Percentiles rank a stretch among this genome's conserved stretches.
Evolutionary conservation across 2,329 filamentous ascomycete genomes (phyloP).

Genomic region (Aschersonia sp.): DNA sequence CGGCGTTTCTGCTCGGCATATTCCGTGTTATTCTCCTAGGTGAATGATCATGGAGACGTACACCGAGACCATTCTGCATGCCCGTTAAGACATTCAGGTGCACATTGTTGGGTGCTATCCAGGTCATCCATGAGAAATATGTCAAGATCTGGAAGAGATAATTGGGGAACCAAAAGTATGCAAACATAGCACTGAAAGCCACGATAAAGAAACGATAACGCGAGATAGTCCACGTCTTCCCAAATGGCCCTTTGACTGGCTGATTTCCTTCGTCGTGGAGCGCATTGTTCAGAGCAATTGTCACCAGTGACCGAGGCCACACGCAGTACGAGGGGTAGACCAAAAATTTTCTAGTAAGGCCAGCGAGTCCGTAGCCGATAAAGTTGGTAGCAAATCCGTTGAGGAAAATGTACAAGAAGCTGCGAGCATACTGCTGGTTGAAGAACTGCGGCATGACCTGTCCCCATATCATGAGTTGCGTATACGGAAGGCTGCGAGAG

Average conservation of each 20-base stretch:
- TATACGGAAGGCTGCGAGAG: conserved; percentile 30
- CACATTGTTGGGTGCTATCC: conserved; percentile 31
- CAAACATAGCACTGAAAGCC: conserved; percentile 30
- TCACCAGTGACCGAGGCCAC: conserved; percentile 38
- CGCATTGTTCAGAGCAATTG: conserved; percentile 32
- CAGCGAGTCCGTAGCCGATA: conserved; percentile 41
- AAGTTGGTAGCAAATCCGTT: conserved; percentile 36
- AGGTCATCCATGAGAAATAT: conserved; percentile 37
- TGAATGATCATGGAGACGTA: neutral
- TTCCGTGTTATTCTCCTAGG: neutral
- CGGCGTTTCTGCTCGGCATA: neutral
- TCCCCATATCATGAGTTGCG: conserved; percentile 33
- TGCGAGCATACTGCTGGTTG: conserved; percentile 32
- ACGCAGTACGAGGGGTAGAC: conserved; percentile 37
- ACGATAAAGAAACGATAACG: conserved; percentile 32
- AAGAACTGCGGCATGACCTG: conserved; percentile 34
- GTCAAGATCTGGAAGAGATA: conserved; percentile 33
- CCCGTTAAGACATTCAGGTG: conserved; percentile 22
- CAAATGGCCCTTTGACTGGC: conserved; percentile 13
- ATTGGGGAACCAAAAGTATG: conserved; percentile 40
- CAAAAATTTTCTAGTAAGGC: conserved; percentile 32
- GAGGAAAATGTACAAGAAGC: conserved; percentile 33
- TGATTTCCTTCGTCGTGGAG: conserved; percentile 27
- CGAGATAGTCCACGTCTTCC: conserved; percentile 22
- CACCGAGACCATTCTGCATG: conserved; percentile 20